Base-by-base conservation (phyloP, 163 green algal genomes). In the Chlamydomonas reinhardtii region DNA sequence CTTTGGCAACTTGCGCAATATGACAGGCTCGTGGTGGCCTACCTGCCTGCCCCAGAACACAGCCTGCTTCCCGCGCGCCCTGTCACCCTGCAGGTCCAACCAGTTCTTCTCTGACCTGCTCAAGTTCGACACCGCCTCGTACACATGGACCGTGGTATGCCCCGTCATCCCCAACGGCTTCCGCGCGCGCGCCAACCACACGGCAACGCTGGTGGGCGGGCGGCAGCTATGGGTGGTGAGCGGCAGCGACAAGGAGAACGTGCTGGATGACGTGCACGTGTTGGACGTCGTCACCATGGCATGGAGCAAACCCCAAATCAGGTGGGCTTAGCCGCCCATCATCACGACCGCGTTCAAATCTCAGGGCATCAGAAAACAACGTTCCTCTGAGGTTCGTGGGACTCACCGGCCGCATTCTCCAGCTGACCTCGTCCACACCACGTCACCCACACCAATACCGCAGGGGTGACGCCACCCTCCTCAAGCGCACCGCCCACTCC, bases 131-230 rank as follows among this genome's bases (percentile, higher is more conserved):
- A 61, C 52, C 27, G 14, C 31, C 68, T 73, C 52, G 6, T 29
- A 56, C 68, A 62, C 52, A 17, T 85, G 79, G 79, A 43, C 31
- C 1, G 27, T 78, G 14, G 31, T 85, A 0, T 62, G 12, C 34
- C 22, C 68, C 16, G 2, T 52, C 34, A 85, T 85, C 29, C 79
- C 79, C 12, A 85, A 85, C 66, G 66, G 66, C 52, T 85, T 85
- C 70, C 68, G 69, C 9, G 52, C 79, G 52, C 68, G 79, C 9
- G 79, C 79, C 34, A 85, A 85, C 79, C 79, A 85, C 79, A 77
- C 79, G 8, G 79, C 79, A 14, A 77, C 69, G 34, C 68, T 85
- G 34, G 69, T 85, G 12, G 52, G 68, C 66, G 79, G 68, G 3
- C 52, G 68, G 4, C 32, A 85, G 31, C 61, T 85, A 12, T 85